A percentile compares a stretch with the other conserved stretches of the same genome.
Evolutionary conservation across 805 yeast species (phyloP).

Genomic region (Kodamaea kaohsiungensis): DNA sequence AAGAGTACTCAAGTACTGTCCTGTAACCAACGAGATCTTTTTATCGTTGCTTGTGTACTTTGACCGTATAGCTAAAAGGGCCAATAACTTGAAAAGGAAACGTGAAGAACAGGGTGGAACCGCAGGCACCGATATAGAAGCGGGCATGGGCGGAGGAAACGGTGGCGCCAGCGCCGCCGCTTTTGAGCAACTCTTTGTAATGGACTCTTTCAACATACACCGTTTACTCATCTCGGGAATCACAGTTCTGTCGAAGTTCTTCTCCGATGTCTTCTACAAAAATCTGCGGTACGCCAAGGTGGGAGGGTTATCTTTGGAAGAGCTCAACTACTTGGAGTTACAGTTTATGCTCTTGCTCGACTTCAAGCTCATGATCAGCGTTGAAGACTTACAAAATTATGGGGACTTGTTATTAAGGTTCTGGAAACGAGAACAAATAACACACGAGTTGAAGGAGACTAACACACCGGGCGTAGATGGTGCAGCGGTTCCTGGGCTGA

Average conservation of each 20-base stretch:
- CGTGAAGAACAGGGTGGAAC: slow-evolving; percentile 17
- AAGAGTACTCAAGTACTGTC: slow-evolving; percentile 93
- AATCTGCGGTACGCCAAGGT: slow-evolving; percentile 93
- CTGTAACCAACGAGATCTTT: slow-evolving; percentile 97
- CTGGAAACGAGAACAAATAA: slow-evolving; percentile 71
- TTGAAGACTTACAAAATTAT: slow-evolving; percentile 87
- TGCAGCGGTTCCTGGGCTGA: not conserved
- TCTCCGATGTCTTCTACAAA: slow-evolving; percentile 91
- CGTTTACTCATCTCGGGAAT: slow-evolving; percentile 91
- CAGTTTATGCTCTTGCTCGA: slow-evolving; percentile 85
- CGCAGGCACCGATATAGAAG: not conserved
- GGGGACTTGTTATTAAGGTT: slow-evolving; percentile 84
- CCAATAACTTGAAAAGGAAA: slow-evolving; percentile 49
- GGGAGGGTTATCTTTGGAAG: slow-evolving; percentile 93
- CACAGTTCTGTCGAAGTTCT: slow-evolving; percentile 93
- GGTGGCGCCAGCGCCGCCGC: slow-evolving; percentile 10
- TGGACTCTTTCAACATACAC: slow-evolving; percentile 96
- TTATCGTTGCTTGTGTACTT: slow-evolving; percentile 87
- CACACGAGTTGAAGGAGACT: slow-evolving; percentile 31
- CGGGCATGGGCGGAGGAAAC: slow-evolving; percentile 5
- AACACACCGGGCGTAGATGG: not conserved
- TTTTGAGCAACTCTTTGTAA: slow-evolving; percentile 71
- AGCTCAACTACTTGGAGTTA: slow-evolving; percentile 86
- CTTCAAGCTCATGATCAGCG: slow-evolving; percentile 81
- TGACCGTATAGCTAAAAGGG: slow-evolving; percentile 87